Percentiles rank a stretch among this genome's conserved stretches.
phyloP scores from a whole-genome alignment of 345 rosid species.

The Eucalyptus sp. region DNA sequence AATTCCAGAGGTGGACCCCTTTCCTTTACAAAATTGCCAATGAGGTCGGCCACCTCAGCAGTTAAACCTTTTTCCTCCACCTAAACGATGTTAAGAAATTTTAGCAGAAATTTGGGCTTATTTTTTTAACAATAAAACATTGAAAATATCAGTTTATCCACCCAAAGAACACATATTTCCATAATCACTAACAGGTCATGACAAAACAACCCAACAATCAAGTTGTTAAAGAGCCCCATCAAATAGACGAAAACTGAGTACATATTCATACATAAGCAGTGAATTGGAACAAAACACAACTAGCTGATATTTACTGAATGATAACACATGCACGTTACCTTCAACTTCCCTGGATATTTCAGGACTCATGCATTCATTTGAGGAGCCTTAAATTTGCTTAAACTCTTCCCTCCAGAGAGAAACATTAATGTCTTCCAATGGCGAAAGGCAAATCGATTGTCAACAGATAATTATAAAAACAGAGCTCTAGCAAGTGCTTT shows the following conservation, averaged over 20 bases:
- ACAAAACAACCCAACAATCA: not conserved
- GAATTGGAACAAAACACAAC: not conserved
- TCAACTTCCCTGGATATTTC: not conserved
- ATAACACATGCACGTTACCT: not conserved
- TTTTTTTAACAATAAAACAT: not conserved
- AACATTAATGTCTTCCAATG: not conserved
- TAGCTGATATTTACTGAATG: not conserved
- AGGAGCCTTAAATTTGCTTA: not conserved
- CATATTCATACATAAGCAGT: not conserved
- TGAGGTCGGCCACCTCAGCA: slow-evolving; percentile 59
- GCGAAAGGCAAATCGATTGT: not conserved
- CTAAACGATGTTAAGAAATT: slow-evolving; percentile 7
- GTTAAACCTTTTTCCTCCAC: slow-evolving; percentile 85
- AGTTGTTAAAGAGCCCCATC: not conserved
- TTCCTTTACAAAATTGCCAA: slow-evolving; percentile 69
- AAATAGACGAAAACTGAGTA: not conserved
- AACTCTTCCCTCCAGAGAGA: not conserved
- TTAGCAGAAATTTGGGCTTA: not conserved
- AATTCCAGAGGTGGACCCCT: slow-evolving; percentile 65
- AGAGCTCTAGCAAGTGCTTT: not conserved
- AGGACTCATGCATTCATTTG: not conserved
- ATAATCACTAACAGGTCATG: not conserved
- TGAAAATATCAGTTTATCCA: not conserved
- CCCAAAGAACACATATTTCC: not conserved
- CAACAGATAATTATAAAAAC: not conserved